Conservation (phyloP, 2,329 filamentous ascomycete species). For the Verticillium nubilum region DNA sequence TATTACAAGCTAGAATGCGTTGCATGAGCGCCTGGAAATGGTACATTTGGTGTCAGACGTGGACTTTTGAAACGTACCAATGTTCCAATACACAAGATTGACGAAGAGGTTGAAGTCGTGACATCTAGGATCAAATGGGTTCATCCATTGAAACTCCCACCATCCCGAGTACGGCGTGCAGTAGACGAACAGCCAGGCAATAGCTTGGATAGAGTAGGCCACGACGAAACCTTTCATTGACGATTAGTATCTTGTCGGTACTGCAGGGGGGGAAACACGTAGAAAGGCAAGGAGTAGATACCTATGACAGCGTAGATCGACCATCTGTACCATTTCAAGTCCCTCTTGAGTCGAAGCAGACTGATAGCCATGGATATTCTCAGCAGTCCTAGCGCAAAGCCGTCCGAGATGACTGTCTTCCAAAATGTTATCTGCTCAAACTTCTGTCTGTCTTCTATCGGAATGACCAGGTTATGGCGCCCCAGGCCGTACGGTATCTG, state of each 20-base stretch:
- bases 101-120: constrained; percentile 14
- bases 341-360: constrained; percentile 14
- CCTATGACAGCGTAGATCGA: constrained; percentile 15
- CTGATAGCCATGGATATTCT: constrained; percentile 16
- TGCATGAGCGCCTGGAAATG: background rate
- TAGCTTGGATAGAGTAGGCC: constrained; percentile 14
- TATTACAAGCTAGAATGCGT: constrained; percentile 18
- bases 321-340: constrained; percentile 15
- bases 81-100: constrained; percentile 16
- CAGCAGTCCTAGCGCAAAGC: constrained; percentile 15
- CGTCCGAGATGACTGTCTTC: constrained; percentile 16
- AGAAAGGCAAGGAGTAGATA: constrained; percentile 5
- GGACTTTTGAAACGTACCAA: constrained; percentile 7
- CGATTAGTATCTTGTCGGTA: background rate
- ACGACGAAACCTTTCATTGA: constrained; percentile 11
- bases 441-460: constrained; percentile 2
- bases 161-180: constrained; percentile 17
- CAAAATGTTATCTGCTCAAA: constrained; percentile 17
- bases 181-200: constrained; percentile 17
- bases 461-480: constrained; percentile 10
- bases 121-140: constrained; percentile 15
- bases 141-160: constrained; percentile 19
- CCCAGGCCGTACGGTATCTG: constrained; percentile 17
- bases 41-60: background rate
- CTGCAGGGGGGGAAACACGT: background rate